These are phyloP conservation scores for Botryotinia convoluta DNA, from an alignment of 2,329 filamentous ascomycete species.

Conservation along the genomic window DNA sequence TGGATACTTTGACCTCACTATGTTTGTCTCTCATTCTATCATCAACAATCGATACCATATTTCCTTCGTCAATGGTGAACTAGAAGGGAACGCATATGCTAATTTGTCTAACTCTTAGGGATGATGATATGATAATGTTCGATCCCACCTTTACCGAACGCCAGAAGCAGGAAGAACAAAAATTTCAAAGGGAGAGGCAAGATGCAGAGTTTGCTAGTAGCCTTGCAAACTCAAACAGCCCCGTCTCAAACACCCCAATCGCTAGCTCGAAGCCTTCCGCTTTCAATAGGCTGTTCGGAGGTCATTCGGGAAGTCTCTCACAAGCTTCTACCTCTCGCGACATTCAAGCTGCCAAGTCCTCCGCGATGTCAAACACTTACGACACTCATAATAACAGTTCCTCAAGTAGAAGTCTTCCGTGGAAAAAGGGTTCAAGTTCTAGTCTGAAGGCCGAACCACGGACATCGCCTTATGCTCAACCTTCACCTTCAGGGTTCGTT, in stretches of 20 bases:
- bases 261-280: conserved; percentile 28
- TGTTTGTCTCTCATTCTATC: conserved; percentile 29
- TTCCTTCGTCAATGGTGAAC: not conserved
- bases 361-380: not conserved
- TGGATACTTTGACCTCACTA: conserved; percentile 30
- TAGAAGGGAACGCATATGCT: not conserved
- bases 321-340: conserved; percentile 19
- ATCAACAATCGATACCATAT: not conserved
- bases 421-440: not conserved
- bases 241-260: conserved; percentile 3
- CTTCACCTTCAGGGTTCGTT: not conserved
- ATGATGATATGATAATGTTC: conserved; percentile 27
- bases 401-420: not conserved
- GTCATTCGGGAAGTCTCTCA: conserved; percentile 23
- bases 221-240: conserved; percentile 25
- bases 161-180: conserved; percentile 42
- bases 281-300: conserved; percentile 34
- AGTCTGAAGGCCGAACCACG: not conserved
- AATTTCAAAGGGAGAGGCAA: conserved; percentile 39
- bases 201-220: conserved; percentile 39
- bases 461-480: not conserved
- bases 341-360: not conserved
- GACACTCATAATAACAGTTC: not conserved
- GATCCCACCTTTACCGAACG: conserved; percentile 23
- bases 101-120: conserved; percentile 25